Percentiles rank a stretch among this genome's conserved stretches.
Conservation (phyloP, 202 grass and related monocot genomes). For the Carex sylvatica region DNA sequence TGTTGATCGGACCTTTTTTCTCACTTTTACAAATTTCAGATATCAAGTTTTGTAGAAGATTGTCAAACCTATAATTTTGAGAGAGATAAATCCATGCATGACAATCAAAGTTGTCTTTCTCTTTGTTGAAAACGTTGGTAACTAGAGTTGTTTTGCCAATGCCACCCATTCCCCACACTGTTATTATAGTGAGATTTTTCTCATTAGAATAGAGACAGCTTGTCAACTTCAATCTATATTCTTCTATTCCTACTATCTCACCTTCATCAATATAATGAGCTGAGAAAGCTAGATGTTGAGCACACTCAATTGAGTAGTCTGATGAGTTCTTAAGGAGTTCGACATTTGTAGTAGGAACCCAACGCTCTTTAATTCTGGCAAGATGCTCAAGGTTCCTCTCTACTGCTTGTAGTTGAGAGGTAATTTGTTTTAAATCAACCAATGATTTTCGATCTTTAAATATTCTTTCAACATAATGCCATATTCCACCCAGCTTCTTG, state of each 20-base stretch:
- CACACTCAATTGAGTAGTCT: slow-evolving; percentile 5
- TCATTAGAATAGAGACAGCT: slow-evolving; percentile 9
- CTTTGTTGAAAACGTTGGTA: slow-evolving; percentile 24
- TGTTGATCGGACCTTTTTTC: neutral
- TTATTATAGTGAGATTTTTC: neutral
- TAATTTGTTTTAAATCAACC: slow-evolving; percentile 16
- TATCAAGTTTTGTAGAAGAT: slow-evolving; percentile 25
- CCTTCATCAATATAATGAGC: slow-evolving; percentile 24
- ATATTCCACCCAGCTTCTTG: neutral
- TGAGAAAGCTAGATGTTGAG: slow-evolving; percentile 1
- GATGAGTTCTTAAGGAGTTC: neutral
- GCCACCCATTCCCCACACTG: slow-evolving; percentile 41
- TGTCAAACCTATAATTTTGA: neutral
- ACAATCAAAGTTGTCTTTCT: slow-evolving; percentile 27
- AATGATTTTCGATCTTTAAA: slow-evolving; percentile 6
- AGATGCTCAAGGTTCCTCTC: slow-evolving; percentile 34
- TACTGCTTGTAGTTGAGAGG: slow-evolving; percentile 15
- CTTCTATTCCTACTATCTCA: slow-evolving; percentile 27
- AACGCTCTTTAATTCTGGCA: slow-evolving; percentile 24
- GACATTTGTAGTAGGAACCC: slow-evolving; percentile 6
- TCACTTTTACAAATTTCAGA: neutral
- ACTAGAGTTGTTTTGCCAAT: slow-evolving; percentile 43
- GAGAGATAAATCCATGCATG: slow-evolving; percentile 38
- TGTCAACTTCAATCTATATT: slow-evolving; percentile 14
- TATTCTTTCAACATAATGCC: neutral